Base-by-base conservation (phyloP, 441 rosid genomes). In the Jatropha podagrica region DNA sequence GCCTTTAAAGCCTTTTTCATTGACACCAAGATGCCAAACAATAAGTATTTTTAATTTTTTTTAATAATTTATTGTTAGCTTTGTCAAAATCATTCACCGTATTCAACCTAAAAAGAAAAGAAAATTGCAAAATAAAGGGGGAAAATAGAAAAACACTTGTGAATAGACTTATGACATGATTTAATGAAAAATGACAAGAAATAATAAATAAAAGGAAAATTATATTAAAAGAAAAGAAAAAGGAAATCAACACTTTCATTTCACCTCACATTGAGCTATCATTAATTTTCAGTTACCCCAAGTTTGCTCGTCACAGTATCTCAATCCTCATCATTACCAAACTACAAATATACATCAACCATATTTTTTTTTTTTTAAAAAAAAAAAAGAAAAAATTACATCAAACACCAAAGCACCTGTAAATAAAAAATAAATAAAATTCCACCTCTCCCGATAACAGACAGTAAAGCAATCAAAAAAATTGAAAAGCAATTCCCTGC, bases 271-370 rank as follows among this genome's bases (percentile, higher is more conserved):
- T 23, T 71, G 23, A 15, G 66, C 40, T 71, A 59, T 71, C 26
- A 59, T 71, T 71, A 71, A 59, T 71, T 71, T 71, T 44, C 74
- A 60, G 66, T 71, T 71, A 71, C 74, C 66, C 74, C 65, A 56
- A 56, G 52, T 56, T 56, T 52, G 55, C 72, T 38, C 54, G 32
- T 54, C 73, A 26, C 18, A 8, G 48, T 54, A 52, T 41, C 65
- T 42, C 65, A 61, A 32, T 61, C 65, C 7, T 61, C 55, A 59
- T 71, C 74, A 71, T 71, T 41, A 41, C 66, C 52, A 72, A 26
- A 44, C 14, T 52, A 6, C 23, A 44, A 46, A 4, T 23, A 26
- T 23, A 54, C 7, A 14, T 44, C 55, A 66, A 66, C 54, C 69
- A 66, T 44, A 11, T 23, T 44, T 67, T n/a, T 14, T 32, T 61